Conservation (phyloP, 768 basidiomycete species). For the Imleria badia region DNA sequence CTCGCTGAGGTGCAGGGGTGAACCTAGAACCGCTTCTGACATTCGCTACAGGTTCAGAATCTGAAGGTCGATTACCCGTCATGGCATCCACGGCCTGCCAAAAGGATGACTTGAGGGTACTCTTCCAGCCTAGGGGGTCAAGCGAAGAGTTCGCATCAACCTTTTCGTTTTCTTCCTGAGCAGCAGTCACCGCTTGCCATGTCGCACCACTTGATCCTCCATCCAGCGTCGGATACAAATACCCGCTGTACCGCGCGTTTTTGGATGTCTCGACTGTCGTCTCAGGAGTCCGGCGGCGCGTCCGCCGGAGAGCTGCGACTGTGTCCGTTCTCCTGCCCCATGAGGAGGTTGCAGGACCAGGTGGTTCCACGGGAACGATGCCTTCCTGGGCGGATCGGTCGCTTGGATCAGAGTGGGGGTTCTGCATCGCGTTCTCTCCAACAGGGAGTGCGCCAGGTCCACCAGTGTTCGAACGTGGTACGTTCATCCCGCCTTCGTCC, state of each 20-base stretch:
- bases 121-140: conserved; percentile 40
- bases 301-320: conserved; percentile 21
- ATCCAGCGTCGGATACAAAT: conserved; percentile 9
- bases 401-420: not conserved
- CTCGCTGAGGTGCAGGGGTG: conserved; percentile 22
- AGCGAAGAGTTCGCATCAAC: not conserved
- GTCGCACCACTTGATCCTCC: not conserved
- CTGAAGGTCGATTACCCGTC: conserved; percentile 39
- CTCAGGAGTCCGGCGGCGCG: conserved; percentile 7
- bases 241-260: conserved; percentile 13
- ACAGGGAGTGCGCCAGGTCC: not conserved
- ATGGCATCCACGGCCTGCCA: conserved; percentile 51
- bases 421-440: not conserved
- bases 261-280: conserved; percentile 4
- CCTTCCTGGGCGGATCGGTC: not conserved
- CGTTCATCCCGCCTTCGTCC: conserved; percentile 29
- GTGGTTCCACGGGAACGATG: conserved; percentile 11
- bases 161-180: not conserved
- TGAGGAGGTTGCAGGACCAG: conserved; percentile 23
- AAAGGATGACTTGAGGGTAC: conserved; percentile 43
- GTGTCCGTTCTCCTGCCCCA: conserved; percentile 31
- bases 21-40: conserved; percentile 15
- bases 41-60: not conserved
- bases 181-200: not conserved
- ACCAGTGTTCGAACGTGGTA: not conserved